Evolutionary conservation across 139 green algal genomes (phyloP), one percentile per base, ranked within the genome.

Genomic region (Chlamydomonas sphaeroides): DNA sequence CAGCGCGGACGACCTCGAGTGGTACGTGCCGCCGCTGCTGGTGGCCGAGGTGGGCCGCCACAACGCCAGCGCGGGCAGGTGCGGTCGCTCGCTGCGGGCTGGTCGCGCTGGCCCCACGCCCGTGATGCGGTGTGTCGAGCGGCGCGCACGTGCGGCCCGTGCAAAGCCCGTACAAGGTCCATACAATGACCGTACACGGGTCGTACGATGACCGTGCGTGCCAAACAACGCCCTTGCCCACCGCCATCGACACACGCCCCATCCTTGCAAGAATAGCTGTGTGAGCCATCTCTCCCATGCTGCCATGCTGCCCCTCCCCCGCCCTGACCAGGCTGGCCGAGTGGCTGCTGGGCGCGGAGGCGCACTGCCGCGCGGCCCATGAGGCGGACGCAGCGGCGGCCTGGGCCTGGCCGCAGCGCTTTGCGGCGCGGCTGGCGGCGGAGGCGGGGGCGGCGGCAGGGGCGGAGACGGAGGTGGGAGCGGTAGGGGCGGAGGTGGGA

Each of bases 321-420:
- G 8, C 10, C 15, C 30, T 30, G 30, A 23, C 42, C 41, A 82
- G 75, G 63, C 75, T 82, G 75, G 75, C 75, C 0, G 75, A 82
- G 75, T 82, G 75, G 75, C 75, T 82, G 32, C 32, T 82, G 42
- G 75, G 75, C 8, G 75, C 59, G 15, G 75, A 82, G 75, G 75
- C 61, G 42, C 75, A 73, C 42, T 73, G 61, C 42, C 42, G 62
- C 14, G 75, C 75, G 21, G 75, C 61, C 4, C 75, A 82, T 41
- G 62, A 82, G 45, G 11, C 36, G 32, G 75, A 82, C 33, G 41
- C 23, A 2, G 75, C 75, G 4, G 5, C 17, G 20, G 41, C 62
- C 42, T 82, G 75, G 75, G 26, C 17, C 25, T 82, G 75, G 75
- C 62, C 62, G 42, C 28, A n/a, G 7, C 3, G 3, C 42, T 32